Percentiles rank a stretch among this genome's conserved stretches.
phyloP scores from a whole-genome alignment of 2,329 filamentous ascomycete species.

The Ophiobolus disseminans region DNA sequence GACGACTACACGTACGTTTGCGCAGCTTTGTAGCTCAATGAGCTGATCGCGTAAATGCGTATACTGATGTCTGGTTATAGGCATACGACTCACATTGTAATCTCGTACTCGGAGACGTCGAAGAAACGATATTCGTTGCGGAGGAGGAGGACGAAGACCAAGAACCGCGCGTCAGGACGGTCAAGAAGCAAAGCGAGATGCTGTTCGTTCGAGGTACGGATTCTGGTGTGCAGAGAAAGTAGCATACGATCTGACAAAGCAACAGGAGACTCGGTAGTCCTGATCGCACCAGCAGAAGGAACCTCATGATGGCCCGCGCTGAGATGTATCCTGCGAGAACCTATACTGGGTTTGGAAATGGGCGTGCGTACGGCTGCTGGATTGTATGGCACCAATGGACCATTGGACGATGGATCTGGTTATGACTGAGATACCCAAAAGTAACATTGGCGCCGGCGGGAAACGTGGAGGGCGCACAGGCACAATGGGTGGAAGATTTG shows the following conservation, averaged over 20 bases:
- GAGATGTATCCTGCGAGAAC: slow-evolving; percentile 9
- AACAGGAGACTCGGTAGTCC: slow-evolving; percentile 58
- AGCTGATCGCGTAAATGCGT: neutral
- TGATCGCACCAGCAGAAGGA: slow-evolving; percentile 53
- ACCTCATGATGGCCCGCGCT: slow-evolving; percentile 31
- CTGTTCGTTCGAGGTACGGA: slow-evolving; percentile 87
- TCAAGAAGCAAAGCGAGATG: slow-evolving; percentile 98
- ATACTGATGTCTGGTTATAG: slow-evolving; percentile 56
- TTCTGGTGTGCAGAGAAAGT: neutral
- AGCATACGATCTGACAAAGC: slow-evolving; percentile 4
- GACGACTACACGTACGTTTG: slow-evolving; percentile 80
- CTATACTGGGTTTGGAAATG: neutral
- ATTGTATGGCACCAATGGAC: neutral
- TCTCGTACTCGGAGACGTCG: slow-evolving; percentile 91
- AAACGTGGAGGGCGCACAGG: neutral
- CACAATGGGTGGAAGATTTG: neutral
- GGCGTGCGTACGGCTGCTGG: neutral
- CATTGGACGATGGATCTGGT: neutral
- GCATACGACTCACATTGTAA: slow-evolving; percentile 99
- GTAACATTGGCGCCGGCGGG: slow-evolving; percentile 4
- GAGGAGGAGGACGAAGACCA: slow-evolving; percentile 87
- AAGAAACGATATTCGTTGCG: slow-evolving; percentile 94
- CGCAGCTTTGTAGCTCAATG: slow-evolving; percentile 1
- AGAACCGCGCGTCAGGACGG: slow-evolving; percentile 65
- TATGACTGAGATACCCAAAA: slow-evolving; percentile 33